phyloP scores from a whole-genome alignment of 192 early-diverging fungal genomes.

The Linnemannia schmuckeri region DNA sequence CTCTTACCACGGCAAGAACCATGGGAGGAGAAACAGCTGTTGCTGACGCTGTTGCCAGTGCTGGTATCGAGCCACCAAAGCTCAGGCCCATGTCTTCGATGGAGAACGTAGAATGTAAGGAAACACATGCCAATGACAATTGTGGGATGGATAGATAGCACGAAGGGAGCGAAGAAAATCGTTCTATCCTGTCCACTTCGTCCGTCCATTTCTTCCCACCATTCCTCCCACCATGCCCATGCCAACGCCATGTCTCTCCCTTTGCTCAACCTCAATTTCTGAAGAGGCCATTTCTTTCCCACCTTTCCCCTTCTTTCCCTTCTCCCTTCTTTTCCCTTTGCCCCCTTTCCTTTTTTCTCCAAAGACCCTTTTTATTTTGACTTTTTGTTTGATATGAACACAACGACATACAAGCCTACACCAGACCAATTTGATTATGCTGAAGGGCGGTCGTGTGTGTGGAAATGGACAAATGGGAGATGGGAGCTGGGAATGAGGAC shows the following conservation, averaged over 20 bases:
- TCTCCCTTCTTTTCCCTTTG: background rate
- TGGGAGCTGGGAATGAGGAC: background rate
- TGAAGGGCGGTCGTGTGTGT: background rate
- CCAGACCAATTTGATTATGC: background rate
- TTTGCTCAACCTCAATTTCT: background rate
- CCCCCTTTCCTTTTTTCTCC: background rate
- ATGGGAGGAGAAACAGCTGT: no score
- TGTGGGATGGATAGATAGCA: background rate
- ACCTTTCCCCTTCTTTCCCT: background rate
- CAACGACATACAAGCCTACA: background rate
- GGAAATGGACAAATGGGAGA: background rate
- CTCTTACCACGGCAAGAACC: background rate
- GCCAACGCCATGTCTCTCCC: no score
- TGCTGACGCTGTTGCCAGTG: background rate
- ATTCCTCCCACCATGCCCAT: no score
- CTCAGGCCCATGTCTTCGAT: constrained; percentile 46
- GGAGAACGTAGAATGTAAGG: constrained; percentile 55
- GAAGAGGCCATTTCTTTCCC: background rate
- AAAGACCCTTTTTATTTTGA: background rate
- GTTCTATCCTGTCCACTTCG: background rate
- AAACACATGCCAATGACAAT: no score
- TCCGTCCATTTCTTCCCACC: background rate
- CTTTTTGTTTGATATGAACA: background rate
- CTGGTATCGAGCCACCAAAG: background rate
- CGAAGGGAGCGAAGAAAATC: background rate